Conservation (phyloP, 2,329 filamentous ascomycete genomes). For the Colletotrichum sp. region DNA sequence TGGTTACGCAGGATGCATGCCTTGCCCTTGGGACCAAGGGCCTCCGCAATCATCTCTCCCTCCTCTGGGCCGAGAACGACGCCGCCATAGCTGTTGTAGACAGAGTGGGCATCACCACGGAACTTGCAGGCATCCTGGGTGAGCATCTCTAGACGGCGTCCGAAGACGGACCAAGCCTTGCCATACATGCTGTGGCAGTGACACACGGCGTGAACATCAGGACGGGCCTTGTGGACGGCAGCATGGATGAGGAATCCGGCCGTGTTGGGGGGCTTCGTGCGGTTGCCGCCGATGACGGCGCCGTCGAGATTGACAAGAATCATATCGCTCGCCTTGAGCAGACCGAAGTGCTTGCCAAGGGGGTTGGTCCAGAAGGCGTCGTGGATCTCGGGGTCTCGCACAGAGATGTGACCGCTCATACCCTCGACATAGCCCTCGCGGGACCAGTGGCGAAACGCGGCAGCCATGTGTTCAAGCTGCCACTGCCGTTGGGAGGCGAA, state of each 20-base stretch:
- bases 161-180: conserved; percentile 71
- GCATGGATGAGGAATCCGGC: conserved; percentile 74
- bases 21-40: conserved; percentile 62
- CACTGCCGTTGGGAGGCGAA: conserved; percentile 48
- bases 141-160: conserved; percentile 68
- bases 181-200: conserved; percentile 70
- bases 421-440: conserved; percentile 71
- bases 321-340: conserved; percentile 71
- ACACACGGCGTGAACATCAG: conserved; percentile 70
- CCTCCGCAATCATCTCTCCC: conserved; percentile 64
- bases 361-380: conserved; percentile 73
- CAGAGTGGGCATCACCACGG: conserved; percentile 63
- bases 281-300: conserved; percentile 68
- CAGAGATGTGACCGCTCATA: conserved; percentile 70
- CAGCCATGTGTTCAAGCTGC: conserved; percentile 66
- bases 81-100: conserved; percentile 62
- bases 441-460: conserved; percentile 71
- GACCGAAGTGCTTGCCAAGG: conserved; percentile 68
- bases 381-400: conserved; percentile 65
- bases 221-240: conserved; percentile 68
- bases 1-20: conserved; percentile 73
- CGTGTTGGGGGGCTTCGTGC: conserved; percentile 63
- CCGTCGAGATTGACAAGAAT: conserved; percentile 67
- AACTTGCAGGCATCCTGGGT: conserved; percentile 70
- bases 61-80: conserved; percentile 65